Conservation (phyloP, 441 rosid genomes). For the Gossypium laxum region DNA sequence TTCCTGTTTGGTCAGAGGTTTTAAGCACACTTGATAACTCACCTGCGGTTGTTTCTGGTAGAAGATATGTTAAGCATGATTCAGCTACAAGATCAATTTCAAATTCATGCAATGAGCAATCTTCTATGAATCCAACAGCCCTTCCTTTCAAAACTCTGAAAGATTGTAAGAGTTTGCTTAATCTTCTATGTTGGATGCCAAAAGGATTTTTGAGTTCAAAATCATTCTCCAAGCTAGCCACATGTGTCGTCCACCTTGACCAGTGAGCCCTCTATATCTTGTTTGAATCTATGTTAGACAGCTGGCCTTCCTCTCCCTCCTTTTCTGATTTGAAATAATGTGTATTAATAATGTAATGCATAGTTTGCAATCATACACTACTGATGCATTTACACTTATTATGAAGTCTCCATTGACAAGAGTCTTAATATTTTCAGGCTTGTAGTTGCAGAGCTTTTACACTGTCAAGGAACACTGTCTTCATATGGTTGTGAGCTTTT, state of each 20-base stretch:
- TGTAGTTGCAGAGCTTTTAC: slow-evolving; percentile 32
- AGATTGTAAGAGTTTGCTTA: slow-evolving; percentile 53
- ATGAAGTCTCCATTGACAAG: slow-evolving; percentile 12
- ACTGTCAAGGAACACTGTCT: slow-evolving; percentile 27
- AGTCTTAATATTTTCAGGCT: slow-evolving; percentile 32
- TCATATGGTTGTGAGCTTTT: slow-evolving; percentile 32
- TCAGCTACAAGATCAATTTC: slow-evolving; percentile 17
- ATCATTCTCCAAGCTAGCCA: slow-evolving; percentile 46
- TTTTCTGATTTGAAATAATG: not conserved
- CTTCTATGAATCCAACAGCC: slow-evolving; percentile 25
- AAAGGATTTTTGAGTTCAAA: slow-evolving; percentile 52
- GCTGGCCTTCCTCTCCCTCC: not conserved
- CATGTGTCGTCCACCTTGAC: slow-evolving; percentile 59
- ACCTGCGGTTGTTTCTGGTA: slow-evolving; percentile 21
- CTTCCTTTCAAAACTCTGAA: slow-evolving; percentile 23
- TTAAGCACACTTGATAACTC: slow-evolving; percentile 40
- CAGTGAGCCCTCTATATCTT: slow-evolving; percentile 36
- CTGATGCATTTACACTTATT: slow-evolving; percentile 15
- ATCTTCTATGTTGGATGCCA: slow-evolving; percentile 61
- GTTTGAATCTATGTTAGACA: not conserved
- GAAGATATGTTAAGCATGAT: slow-evolving; percentile 11
- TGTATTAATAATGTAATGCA: not conserved
- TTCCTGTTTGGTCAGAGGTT: slow-evolving; percentile 55
- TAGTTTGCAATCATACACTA: not conserved
- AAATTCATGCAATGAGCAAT: slow-evolving; percentile 22